phyloP scores from a whole-genome alignment of 1,139 yeast genomes.

The Debaryomycetaceae sp. region DNA sequence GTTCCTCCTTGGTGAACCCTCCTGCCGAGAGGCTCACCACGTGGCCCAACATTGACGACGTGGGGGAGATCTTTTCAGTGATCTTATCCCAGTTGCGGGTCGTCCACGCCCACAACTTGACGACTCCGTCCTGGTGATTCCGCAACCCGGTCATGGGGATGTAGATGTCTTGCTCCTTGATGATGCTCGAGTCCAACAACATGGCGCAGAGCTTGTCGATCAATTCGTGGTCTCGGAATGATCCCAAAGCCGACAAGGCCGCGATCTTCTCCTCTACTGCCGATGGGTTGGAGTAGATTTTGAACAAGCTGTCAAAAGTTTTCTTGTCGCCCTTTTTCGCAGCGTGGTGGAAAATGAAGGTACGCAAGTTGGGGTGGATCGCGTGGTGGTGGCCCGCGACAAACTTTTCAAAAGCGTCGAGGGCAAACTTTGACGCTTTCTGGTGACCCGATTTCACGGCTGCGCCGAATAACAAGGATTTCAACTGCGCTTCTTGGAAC shows the following conservation, averaged over 20 bases:
- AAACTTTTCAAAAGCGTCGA: conserved; percentile 47
- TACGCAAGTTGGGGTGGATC: conserved; percentile 73
- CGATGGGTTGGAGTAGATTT: conserved; percentile 55
- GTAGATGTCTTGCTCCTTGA: conserved; percentile 74
- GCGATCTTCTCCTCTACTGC: conserved; percentile 66
- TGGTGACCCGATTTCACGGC: conserved; percentile 56
- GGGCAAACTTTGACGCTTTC: conserved; percentile 41
- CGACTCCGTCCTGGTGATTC: conserved; percentile 50
- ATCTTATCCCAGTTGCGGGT: conserved; percentile 64
- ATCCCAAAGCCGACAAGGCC: conserved; percentile 69
- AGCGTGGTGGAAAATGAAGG: conserved; percentile 54
- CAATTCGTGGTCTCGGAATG: conserved; percentile 47
- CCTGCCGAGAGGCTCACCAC: conserved; percentile 54
- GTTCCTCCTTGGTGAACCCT: conserved; percentile 54
- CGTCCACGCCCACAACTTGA: conserved; percentile 69
- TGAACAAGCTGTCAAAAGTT: conserved; percentile 52
- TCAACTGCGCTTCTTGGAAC: conserved; percentile 65
- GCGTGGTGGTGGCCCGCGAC: conserved; percentile 51
- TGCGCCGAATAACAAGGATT: conserved; percentile 57
- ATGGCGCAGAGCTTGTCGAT: conserved; percentile 50
- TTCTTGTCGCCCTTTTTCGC: conserved; percentile 57
- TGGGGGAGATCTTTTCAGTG: conserved; percentile 64
- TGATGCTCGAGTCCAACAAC: conserved; percentile 55
- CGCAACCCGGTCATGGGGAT: conserved; percentile 68
- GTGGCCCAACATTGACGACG: conserved; percentile 65